phyloP scores from a whole-genome alignment of 1,139 yeast genomes.

The Zygosaccharomyces pseudobailii region DNA sequence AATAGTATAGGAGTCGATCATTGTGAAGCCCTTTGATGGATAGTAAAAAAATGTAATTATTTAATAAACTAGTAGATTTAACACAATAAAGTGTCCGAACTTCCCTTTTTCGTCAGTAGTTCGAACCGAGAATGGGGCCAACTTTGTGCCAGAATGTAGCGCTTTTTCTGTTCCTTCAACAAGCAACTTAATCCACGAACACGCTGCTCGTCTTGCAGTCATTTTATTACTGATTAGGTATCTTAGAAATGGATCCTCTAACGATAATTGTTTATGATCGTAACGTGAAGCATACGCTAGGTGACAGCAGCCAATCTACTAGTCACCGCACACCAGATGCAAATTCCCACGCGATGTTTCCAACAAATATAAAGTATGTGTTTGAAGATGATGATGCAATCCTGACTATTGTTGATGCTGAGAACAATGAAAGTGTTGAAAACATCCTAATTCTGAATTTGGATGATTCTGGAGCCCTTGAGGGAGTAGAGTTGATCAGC shows the following conservation, averaged over 20 bases:
- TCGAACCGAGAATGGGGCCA: background rate
- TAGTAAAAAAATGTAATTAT: background rate
- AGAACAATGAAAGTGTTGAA: constrained; percentile 23
- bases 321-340: constrained; percentile 14
- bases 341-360: constrained; percentile 21
- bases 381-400: constrained; percentile 34
- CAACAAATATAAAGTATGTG: constrained; percentile 30
- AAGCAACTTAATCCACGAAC: background rate
- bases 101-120: background rate
- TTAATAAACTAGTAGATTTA: background rate
- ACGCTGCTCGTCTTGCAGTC: too few species aligned
- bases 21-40: too few species aligned
- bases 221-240: background rate
- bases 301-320: constrained; percentile 10
- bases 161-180: too few species aligned
- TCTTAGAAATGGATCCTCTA: constrained; percentile 12
- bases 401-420: constrained; percentile 16
- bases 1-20: too few species aligned
- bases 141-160: too few species aligned
- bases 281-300: constrained; percentile 12
- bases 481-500: constrained; percentile 28
- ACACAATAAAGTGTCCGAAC: background rate
- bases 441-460: constrained; percentile 35
- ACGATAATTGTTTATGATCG: constrained; percentile 16
- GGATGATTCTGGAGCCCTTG: constrained; percentile 25